These are phyloP conservation scores for Tricholoma hemisulphureum DNA, from an alignment of 768 basidiomycete genomes.

Conservation along the genomic window DNA sequence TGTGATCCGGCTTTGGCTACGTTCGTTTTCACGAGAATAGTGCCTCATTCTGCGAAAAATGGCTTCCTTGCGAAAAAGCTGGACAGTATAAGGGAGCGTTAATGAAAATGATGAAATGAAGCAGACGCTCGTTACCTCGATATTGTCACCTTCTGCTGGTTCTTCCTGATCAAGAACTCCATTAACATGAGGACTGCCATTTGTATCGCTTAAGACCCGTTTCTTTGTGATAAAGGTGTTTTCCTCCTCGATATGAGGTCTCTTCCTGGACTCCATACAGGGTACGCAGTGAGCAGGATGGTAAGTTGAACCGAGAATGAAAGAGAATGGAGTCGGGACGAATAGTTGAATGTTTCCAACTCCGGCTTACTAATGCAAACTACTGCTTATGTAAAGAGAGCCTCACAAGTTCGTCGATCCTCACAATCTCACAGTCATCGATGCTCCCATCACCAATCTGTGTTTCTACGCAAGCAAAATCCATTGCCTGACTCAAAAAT, in stretches of 20 bases:
- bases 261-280: constrained; percentile 60
- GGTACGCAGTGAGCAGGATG: constrained; percentile 18
- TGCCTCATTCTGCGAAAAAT: constrained; percentile 83
- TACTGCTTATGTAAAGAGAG: constrained; percentile 12
- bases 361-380: constrained; percentile 37
- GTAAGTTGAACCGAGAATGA: constrained; percentile 3
- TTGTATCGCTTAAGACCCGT: constrained; percentile 47
- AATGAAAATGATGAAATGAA: constrained; percentile 13
- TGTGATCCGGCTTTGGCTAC: constrained; percentile 56
- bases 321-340: constrained; percentile 11
- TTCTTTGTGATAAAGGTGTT: constrained; percentile 54
- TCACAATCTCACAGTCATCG: constrained; percentile 85
- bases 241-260: constrained; percentile 52
- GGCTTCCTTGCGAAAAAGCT: constrained; percentile 87
- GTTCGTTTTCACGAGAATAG: constrained; percentile 73
- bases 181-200: constrained; percentile 56
- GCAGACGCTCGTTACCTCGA: constrained; percentile 53
- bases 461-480: constrained; percentile 89
- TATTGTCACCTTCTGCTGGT: constrained; percentile 50
- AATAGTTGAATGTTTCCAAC: constrained; percentile 35
- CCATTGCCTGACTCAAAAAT: constrained; percentile 51
- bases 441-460: constrained; percentile 80
- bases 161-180: constrained; percentile 46
- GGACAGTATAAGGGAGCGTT: constrained; percentile 14
- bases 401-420: constrained; percentile 36